Base-by-base conservation (phyloP, 192 early-diverging fungal genomes). In the Rhizophlyctis rosea region DNA sequence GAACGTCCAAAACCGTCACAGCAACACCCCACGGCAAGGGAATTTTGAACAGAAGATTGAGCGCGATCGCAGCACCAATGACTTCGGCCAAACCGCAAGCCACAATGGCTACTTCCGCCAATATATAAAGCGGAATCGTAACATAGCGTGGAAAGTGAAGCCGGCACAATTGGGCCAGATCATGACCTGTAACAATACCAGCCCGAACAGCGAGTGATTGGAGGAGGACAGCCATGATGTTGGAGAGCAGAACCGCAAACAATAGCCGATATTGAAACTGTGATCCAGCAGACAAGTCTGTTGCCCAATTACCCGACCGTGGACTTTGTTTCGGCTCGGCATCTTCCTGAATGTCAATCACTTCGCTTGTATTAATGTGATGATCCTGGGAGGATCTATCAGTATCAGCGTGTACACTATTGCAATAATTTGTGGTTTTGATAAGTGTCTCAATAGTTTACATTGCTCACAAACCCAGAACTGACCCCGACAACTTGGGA, bases 221-320 rank as follows among this genome's bases (percentile, higher is more conserved):
- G 18, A 93, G 83, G 24, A 87, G 70, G 29, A 90, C 76, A n/a
- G 91, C 90, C 63, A 90, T 76, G 24, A 87, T 13, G 72, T 88
- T 93, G 23, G 91, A 87, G 18, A 87, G 30, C 18, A 93, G 65
- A 59, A 93, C 81, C 29, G 90, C 75, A 54, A 87, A 89, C 1
- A 93, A 73, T 0, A 89, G 72, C 27, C 74, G 74, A 61, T 93
- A 93, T 29, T 85, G 81, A 67, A 82, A 93, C 47, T 80, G 67
- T 27, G 87, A 87, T 28, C 91, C 91, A 71, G 75, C 81, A 32
- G 82, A 74, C 16, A 90, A 76, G 71, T 90, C 88, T 4, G 88
- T 90, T 1, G 90, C 90, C 90, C 90, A 92, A 76, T 92, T 92
- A 39, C 90, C 90, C 33, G 90, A 91, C 90, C 66, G 87, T 67